Base-by-base conservation (phyloP, 116 monocot species). In the Iris pallida region DNA sequence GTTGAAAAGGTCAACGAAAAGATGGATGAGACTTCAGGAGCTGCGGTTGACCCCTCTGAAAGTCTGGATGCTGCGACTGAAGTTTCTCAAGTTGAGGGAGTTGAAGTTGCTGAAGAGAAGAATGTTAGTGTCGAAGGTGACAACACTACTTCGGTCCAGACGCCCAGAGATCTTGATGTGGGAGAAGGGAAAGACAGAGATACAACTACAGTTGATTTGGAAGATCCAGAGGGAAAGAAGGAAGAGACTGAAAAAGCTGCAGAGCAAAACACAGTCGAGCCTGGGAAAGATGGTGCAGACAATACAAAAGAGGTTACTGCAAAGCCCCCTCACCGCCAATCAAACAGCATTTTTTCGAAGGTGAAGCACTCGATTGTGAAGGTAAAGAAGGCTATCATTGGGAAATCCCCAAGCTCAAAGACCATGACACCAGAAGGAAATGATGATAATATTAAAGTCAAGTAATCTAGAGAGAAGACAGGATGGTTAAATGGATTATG, bases 351-450 rank as follows among this genome's bases (percentile, higher is more conserved):
- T 53, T 72, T 83, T 11, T 70, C 83, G 3, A 88, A 88, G 80
- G 56, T 88, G 55, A 88, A 81, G 67, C 83, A 81, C 13, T 88
- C 87, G 20, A 60, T 88, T 20, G 73, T 71, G 30, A 88, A 88
- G 63, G 78, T 81, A 18, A 88, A 81, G 75, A 88, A 83, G 55
- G 83, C 83, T 17, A 88, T 88, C 15, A 56, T 70, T 15, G 81
- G 87, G 43, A 88, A 88, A 58, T 81, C 83, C 40, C 69, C 77
- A 46, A 71, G 71, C 42, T 72, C 75, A 9, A 80, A 80, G 52
- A 64, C 70, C 56, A 63, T 64, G 4, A 56, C 77, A 48, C 12
- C 68, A 11, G 70, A 86, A 70, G 49, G 49, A 1, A 83, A 75
- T 61, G 58, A 74, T 64, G 74, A 20, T 9, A 18, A 20, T 9